phyloP scores from a whole-genome alignment of 208 protist species.

The Leishmania braziliensis region DNA sequence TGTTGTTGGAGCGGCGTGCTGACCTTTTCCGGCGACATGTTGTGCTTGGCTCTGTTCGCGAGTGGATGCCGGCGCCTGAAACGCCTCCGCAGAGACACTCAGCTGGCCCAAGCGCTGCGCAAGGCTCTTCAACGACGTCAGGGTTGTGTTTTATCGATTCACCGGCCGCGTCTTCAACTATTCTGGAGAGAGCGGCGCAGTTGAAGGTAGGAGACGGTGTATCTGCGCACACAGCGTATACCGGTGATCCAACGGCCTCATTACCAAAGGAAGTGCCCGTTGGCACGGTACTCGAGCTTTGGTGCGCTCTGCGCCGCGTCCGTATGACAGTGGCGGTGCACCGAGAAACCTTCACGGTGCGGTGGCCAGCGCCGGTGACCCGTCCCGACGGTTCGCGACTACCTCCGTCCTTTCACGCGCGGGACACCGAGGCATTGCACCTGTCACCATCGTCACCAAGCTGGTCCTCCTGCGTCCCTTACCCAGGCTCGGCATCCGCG shows the following conservation, averaged over 20 bases:
- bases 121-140: background rate
- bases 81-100: background rate
- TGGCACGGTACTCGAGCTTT: conserved; percentile 52
- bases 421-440: background rate
- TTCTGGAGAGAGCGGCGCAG: background rate
- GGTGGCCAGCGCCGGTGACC: conserved; percentile 73
- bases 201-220: background rate
- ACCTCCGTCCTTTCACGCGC: background rate
- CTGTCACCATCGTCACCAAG: conserved; percentile 19
- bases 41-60: conserved; percentile 30
- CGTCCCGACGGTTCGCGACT: conserved; percentile 44
- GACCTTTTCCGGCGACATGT: conserved; percentile 43
- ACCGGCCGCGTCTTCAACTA: background rate
- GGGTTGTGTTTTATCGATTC: background rate
- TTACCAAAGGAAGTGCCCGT: background rate
- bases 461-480: conserved; percentile 3
- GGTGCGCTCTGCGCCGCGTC: conserved; percentile 74
- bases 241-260: background rate
- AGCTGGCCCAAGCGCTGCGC: background rate
- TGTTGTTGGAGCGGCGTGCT: conserved; percentile 43
- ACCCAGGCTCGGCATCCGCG: background rate
- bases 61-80: background rate
- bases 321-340: conserved; percentile 70
- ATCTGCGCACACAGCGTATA: background rate
- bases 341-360: conserved; percentile 72